Evolutionary conservation across 2,329 filamentous ascomycete species (phyloP).

Genomic region (Penicillium sp.): DNA sequence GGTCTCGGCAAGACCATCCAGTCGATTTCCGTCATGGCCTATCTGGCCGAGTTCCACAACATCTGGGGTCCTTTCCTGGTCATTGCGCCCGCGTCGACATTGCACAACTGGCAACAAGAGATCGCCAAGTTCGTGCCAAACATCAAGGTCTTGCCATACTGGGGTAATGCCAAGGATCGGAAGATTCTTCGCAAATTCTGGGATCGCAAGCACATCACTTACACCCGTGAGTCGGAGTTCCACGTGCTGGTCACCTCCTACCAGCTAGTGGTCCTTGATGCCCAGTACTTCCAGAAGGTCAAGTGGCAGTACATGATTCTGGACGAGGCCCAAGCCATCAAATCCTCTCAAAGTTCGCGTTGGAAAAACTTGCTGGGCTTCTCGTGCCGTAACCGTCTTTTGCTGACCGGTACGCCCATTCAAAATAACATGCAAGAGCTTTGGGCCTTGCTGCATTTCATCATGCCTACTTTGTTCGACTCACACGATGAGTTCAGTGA

Average conservation of each 20-base stretch:
- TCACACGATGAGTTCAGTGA: conserved; percentile 57
- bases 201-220: conserved; percentile 97
- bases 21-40: conserved; percentile 98
- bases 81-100: conserved; percentile 90
- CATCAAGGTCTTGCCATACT: conserved; percentile 95
- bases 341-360: conserved; percentile 91
- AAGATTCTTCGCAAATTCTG: conserved; percentile 98
- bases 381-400: conserved; percentile 89
- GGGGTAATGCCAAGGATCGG: conserved; percentile 90
- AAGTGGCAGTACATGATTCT: conserved; percentile 99
- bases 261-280: conserved; percentile 93
- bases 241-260: conserved; percentile 97
- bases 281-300: conserved; percentile 98
- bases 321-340: conserved; percentile 98
- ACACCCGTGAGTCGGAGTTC: conserved; percentile 89
- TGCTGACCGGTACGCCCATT: conserved; percentile 95
- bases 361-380: conserved; percentile 96
- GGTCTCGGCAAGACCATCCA: conserved; percentile 98
- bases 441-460: conserved; percentile 97
- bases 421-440: conserved; percentile 99
- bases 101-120: conserved; percentile 99
- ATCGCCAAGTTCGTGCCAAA: conserved; percentile 92
- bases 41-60: conserved; percentile 93
- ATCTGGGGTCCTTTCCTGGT: conserved; percentile 98
- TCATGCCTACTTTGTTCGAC: conserved; percentile 97